phyloP scores from a whole-genome alignment of 2,329 filamentous ascomycete genomes.

The Cladophialophora bantiana region DNA sequence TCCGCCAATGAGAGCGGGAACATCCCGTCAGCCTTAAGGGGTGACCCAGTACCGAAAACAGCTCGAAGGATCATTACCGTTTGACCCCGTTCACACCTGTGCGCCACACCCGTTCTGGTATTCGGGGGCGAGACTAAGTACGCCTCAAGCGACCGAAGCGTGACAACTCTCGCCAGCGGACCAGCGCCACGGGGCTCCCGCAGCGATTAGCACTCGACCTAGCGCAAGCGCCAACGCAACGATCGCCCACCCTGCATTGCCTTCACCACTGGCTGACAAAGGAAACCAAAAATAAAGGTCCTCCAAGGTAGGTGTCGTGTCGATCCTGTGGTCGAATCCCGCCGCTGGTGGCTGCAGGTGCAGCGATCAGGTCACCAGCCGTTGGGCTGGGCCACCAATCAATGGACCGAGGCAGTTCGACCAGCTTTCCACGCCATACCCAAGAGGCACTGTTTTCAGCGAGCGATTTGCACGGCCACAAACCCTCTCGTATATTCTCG shows the following conservation, averaged over 20 bases:
- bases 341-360: no score
- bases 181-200: conserved; percentile 14
- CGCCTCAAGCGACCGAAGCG: conserved; percentile 10
- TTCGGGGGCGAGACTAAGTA: conserved; percentile 23
- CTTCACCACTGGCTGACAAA: conserved; percentile 26
- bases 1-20: conserved; percentile 28
- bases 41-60: conserved; percentile 16
- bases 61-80: conserved; percentile 28
- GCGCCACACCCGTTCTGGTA: conserved; percentile 19
- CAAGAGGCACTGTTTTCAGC: background rate
- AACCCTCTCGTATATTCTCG: background rate
- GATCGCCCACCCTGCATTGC: conserved; percentile 26
- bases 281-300: conserved; percentile 29
- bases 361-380: conserved; percentile 5
- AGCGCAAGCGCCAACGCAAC: conserved; percentile 21
- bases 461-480: conserved; percentile 2
- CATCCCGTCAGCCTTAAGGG: conserved; percentile 34
- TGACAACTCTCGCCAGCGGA: conserved; percentile 6
- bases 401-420: background rate
- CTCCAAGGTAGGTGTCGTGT: conserved; percentile 4
- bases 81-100: background rate
- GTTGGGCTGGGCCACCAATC: conserved; percentile 1
- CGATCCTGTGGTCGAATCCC: conserved; percentile 5
- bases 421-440: background rate
- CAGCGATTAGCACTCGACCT: conserved; percentile 8